Percentiles rank a stretch among this genome's conserved stretches.
Evolutionary conservation across 2,329 filamentous ascomycete genomes (phyloP).

Genomic region (Aureobasidium sp.): DNA sequence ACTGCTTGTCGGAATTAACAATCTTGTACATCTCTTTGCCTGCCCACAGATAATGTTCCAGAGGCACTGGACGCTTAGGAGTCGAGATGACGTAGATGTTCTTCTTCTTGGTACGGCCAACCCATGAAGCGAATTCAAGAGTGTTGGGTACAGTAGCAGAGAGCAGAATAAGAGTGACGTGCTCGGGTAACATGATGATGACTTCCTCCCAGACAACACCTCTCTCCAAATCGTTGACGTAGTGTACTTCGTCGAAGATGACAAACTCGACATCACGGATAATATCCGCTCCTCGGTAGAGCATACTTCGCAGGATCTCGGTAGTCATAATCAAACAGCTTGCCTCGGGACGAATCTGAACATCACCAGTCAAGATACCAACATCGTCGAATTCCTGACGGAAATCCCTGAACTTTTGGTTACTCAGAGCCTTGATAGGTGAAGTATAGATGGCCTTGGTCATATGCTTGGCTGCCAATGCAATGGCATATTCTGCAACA

Average conservation of each 20-base stretch:
- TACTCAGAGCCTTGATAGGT: slow-evolving; percentile 95
- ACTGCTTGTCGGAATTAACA: slow-evolving; percentile 85
- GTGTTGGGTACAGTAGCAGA: slow-evolving; percentile 98
- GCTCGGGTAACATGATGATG: slow-evolving; percentile 97
- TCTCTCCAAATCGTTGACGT: slow-evolving; percentile 91
- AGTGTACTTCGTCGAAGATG: slow-evolving; percentile 98
- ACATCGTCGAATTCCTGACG: slow-evolving; percentile 87
- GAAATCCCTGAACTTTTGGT: slow-evolving; percentile 98
- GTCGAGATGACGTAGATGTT: slow-evolving; percentile 99
- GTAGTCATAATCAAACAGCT: slow-evolving; percentile 99
- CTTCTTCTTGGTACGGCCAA: slow-evolving; percentile 95
- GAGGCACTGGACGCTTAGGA: slow-evolving; percentile 83
- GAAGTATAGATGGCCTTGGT: slow-evolving; percentile 99
- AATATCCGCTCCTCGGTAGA: slow-evolving; percentile 90
- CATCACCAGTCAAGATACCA: slow-evolving; percentile 92
- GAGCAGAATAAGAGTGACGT: slow-evolving; percentile 88
- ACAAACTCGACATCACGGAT: slow-evolving; percentile 98
- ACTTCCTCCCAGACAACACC: slow-evolving; percentile 99
- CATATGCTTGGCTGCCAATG: slow-evolving; percentile 95
- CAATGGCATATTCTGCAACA: slow-evolving; percentile 95
- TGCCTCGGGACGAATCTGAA: slow-evolving; percentile 94
- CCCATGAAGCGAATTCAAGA: slow-evolving; percentile 96
- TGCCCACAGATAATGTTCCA: slow-evolving; percentile 96
- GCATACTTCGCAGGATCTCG: slow-evolving; percentile 95
- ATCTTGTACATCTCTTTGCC: slow-evolving; percentile 91